Evolutionary conservation across 169 alveolate species (phyloP), one percentile per base, ranked within the genome.

Genomic region (Plasmodium relictum): DNA sequence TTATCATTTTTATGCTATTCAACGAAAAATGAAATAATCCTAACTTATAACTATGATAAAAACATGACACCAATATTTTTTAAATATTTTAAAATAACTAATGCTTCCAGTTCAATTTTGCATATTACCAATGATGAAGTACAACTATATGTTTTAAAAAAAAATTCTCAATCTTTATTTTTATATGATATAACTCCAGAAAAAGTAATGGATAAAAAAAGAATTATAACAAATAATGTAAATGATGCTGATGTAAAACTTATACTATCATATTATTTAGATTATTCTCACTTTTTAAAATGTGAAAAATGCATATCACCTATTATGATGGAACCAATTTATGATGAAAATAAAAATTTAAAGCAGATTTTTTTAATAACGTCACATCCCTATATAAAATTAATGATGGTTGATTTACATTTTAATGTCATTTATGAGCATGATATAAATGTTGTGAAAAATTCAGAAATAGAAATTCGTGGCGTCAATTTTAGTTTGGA

Each of bases 311-410:
- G 89, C 69, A 42, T 54, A 41, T 31, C 68, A 14, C 89, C 89
- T 65, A 76, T 76, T 76, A 48, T 76, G 76, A 76, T 76, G 89
- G 76, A 76, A 65, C 89, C 89, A 63, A 52, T 76, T 39, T 76
- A 76, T 76, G 78, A 76, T 76, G 89, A 76, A 62, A 76, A 76
- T n/a, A 63, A 56, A 68, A 63, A 48, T 14, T 22, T 76, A 63
- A 54, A 63, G 50, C 66, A 48, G 16, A 65, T 76, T 50, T 76
- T 76, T 52, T 63, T 76, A 63, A 56, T 76, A 65, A 44, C 89
- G 26, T 62, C 89, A 62, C 70, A 63, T 66, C 78, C 89, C 6
- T 31, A 48, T 66, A 24, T 14, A 10, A 76, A 68, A 76, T 63
- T 76, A 20, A 10, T 76, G 37, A 76, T 76, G 45, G 62, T 76